A percentile compares a stretch with the other conserved stretches of the same genome.
phyloP scores from a whole-genome alignment of 306 rosid species.

The Carpinus viminea region DNA sequence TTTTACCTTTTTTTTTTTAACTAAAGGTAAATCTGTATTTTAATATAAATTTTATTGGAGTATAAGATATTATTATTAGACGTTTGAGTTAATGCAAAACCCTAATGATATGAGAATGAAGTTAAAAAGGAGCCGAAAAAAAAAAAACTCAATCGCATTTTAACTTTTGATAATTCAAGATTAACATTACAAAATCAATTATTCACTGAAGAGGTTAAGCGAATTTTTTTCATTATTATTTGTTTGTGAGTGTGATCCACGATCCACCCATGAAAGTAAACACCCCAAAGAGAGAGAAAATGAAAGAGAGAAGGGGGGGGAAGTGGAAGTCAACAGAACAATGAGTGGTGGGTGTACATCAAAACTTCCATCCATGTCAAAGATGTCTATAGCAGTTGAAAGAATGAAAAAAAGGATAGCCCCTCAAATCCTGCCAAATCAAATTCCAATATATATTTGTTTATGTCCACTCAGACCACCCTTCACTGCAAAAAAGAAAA shows the following conservation, averaged over 20 bases:
- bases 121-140: too few species aligned
- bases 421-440: slow-evolving; percentile 39
- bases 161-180: too few species aligned
- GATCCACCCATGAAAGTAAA: neutral
- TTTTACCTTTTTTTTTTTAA: too few species aligned
- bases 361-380: slow-evolving; percentile 48
- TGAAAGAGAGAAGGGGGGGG: neutral
- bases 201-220: too few species aligned
- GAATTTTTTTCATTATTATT: neutral
- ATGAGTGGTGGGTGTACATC: slow-evolving; percentile 48
- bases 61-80: too few species aligned
- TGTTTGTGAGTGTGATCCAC: slow-evolving; percentile 4
- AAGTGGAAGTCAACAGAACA: slow-evolving; percentile 29
- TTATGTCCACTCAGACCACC: slow-evolving; percentile 36
- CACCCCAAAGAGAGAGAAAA: neutral
- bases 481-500: slow-evolving; percentile 24
- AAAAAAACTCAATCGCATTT: too few species aligned
- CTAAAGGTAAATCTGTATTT: too few species aligned
- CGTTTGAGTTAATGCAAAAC: too few species aligned
- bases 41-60: too few species aligned
- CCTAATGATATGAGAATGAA: too few species aligned
- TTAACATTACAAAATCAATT: too few species aligned
- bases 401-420: slow-evolving; percentile 10
- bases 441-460: slow-evolving; percentile 35
- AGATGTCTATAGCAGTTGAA: slow-evolving; percentile 30